A percentile compares a stretch with the other conserved stretches of the same genome.
Evolutionary conservation across 2,329 filamentous ascomycete genomes (phyloP).

Genomic region (Beauveria asiatica): DNA sequence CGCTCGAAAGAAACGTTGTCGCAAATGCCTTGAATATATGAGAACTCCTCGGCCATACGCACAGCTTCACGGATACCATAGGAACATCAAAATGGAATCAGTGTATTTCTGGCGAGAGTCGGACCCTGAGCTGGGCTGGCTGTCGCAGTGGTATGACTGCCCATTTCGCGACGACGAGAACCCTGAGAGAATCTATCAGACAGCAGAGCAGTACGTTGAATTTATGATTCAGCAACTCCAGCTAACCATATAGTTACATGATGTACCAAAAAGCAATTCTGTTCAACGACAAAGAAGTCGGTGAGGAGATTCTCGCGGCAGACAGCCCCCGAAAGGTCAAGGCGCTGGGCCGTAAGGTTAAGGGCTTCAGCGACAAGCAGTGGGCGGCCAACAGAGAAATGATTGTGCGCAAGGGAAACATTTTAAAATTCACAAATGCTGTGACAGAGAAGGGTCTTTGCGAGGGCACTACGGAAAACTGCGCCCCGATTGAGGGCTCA

Average conservation of each 20-base stretch:
- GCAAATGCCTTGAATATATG: background rate
- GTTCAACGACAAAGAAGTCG: conserved; percentile 37
- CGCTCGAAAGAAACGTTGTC: background rate
- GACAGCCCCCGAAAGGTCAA: conserved; percentile 40
- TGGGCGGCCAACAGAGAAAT: conserved; percentile 44
- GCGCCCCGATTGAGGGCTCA: conserved; percentile 24
- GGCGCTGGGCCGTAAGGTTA: conserved; percentile 45
- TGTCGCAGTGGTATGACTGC: conserved; percentile 55
- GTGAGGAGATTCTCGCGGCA: conserved; percentile 39
- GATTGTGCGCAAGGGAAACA: conserved; percentile 50
- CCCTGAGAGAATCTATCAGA: conserved; percentile 32
- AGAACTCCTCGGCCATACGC: background rate
- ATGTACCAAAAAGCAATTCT: conserved; percentile 46
- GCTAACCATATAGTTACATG: conserved; percentile 35
- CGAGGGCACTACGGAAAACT: conserved; percentile 15
- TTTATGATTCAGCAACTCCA: background rate
- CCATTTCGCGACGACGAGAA: conserved; percentile 36
- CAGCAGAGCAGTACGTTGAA: conserved; percentile 39
- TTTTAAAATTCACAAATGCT: conserved; percentile 49
- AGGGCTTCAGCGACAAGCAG: conserved; percentile 37
- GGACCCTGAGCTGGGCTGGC: conserved; percentile 40
- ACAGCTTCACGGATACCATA: background rate
- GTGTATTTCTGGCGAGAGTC: conserved; percentile 43
- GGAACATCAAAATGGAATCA: background rate
- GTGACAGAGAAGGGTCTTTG: conserved; percentile 22